These are phyloP conservation scores for Astrocystis sublimbata DNA, from an alignment of 495 filamentous ascomycete genomes.

Conservation along the genomic window DNA sequence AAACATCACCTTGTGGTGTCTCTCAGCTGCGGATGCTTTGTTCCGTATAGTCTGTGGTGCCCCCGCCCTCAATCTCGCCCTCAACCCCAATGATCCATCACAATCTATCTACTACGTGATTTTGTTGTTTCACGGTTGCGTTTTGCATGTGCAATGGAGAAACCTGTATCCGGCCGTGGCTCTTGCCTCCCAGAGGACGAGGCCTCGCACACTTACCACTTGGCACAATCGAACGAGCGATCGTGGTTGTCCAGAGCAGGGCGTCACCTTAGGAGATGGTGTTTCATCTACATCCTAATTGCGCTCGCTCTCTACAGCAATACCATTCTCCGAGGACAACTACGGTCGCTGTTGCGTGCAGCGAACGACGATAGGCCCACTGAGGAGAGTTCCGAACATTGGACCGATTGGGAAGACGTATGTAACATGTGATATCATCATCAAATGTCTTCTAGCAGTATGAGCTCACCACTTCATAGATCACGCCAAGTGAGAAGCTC, in stretches of 20 bases:
- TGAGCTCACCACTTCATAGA: slow-evolving; percentile 32
- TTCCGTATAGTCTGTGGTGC: background rate
- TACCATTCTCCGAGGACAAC: background rate
- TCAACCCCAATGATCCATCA: background rate
- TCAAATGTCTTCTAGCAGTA: background rate
- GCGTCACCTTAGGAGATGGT: slow-evolving; percentile 1
- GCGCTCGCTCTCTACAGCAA: slow-evolving; percentile 4
- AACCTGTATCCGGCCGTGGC: background rate
- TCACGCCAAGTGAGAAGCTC: slow-evolving; percentile 45
- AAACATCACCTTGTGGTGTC: background rate
- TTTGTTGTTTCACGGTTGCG: background rate
- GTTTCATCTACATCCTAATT: slow-evolving; percentile 1
- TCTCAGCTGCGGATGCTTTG: slow-evolving; percentile 1
- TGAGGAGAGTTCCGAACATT: slow-evolving; percentile 11
- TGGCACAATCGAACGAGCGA: background rate
- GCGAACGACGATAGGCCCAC: slow-evolving; percentile 2
- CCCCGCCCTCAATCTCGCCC: too few species aligned
- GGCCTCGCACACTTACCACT: background rate
- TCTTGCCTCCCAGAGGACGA: background rate
- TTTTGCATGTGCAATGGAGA: slow-evolving; percentile 2
- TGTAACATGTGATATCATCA: slow-evolving; percentile 9
- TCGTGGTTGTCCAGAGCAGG: background rate
- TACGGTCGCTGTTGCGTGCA: slow-evolving; percentile 1
- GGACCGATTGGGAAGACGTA: slow-evolving; percentile 32
- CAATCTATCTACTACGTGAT: background rate